Conservation (phyloP, 2,329 filamentous ascomycete genomes). For the Alternaria conjuncta region DNA sequence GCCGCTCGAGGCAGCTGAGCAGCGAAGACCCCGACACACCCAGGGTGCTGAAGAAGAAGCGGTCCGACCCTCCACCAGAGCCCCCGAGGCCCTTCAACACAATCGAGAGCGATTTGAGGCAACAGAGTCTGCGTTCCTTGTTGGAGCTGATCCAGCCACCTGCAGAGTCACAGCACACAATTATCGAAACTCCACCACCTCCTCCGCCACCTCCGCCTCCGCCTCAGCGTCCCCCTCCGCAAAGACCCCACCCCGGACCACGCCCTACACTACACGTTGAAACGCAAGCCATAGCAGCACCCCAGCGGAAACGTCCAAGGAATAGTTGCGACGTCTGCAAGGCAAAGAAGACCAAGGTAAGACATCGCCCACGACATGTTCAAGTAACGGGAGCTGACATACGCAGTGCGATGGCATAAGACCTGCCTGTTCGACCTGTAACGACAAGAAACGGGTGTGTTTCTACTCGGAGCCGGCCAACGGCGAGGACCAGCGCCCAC, state of each 20-base stretch:
- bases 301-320: conserved; percentile 31
- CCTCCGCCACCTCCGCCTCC: conserved; percentile 17
- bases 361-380: not conserved
- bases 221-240: conserved; percentile 1
- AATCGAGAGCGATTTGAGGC: conserved; percentile 46
- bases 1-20: conserved; percentile 29
- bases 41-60: conserved; percentile 32
- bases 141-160: conserved; percentile 44
- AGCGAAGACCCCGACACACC: conserved; percentile 25
- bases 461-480: conserved; percentile 34
- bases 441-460: conserved; percentile 44
- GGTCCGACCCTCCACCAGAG: conserved; percentile 27
- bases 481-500: conserved; percentile 28
- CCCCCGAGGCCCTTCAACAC: conserved; percentile 37
- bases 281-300: conserved; percentile 14
- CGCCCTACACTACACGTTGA: conserved; percentile 2
- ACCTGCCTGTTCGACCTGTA: conserved; percentile 45
- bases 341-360: conserved; percentile 46
- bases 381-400: conserved; percentile 14
- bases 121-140: conserved; percentile 46
- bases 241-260: conserved; percentile 4
- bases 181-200: conserved; percentile 22
- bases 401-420: conserved; percentile 43
- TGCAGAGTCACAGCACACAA: conserved; percentile 14
- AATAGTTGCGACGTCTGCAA: conserved; percentile 47